Evolutionary conservation across 768 basidiomycete genomes (phyloP), one percentile per base, ranked within the genome.

Genomic region (Rhodosporidiobolus sp.): DNA sequence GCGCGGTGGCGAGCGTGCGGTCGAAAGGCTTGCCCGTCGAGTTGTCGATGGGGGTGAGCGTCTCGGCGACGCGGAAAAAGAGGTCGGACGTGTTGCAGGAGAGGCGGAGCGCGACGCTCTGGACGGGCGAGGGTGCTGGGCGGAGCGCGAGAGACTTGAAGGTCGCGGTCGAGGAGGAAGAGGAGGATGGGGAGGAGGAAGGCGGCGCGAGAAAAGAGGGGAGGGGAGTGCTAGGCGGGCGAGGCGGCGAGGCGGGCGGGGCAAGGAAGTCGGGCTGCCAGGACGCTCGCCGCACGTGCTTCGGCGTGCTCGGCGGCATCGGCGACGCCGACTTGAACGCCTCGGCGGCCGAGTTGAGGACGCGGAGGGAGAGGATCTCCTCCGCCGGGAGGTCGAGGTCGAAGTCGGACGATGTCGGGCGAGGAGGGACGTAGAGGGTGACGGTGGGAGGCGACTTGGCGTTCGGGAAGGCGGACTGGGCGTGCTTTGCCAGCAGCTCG

Each of bases 91-190:
- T 17, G 62, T 52, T 49, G 62, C 52, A 32, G 14, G 49, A 24
- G 12, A 63, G 62, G 24, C 62, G 62, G 34, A 63, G 50, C 20
- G 62, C 52, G 49, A 63, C 62, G 50, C 24, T 26, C 50, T 63
- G 62, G 3, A 50, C 30, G 12, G 62, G 62, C 1, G 49, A 32
- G 5, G 62, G 62, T 0, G 62, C 62, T 5, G 62, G 62, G 48
- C 62, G 62, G 35, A 63, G 62, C 34, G 52, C 49, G 62, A 63
- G 62, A 12, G 62, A 32, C 2, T 38, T 34, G 50, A 63, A 34
- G 24, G 43, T 17, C 26, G 59, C n/a, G 16, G 49, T 38, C 10
- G 62, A 3, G 50, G 48, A 20, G 20, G 56, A 24, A 9, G 38
- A 12, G 43, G 58, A 28, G 26, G 43, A 2, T 4, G 45, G 30